phyloP scores from a whole-genome alignment of 306 rosid genomes.

The Coriaria nepalensis region DNA sequence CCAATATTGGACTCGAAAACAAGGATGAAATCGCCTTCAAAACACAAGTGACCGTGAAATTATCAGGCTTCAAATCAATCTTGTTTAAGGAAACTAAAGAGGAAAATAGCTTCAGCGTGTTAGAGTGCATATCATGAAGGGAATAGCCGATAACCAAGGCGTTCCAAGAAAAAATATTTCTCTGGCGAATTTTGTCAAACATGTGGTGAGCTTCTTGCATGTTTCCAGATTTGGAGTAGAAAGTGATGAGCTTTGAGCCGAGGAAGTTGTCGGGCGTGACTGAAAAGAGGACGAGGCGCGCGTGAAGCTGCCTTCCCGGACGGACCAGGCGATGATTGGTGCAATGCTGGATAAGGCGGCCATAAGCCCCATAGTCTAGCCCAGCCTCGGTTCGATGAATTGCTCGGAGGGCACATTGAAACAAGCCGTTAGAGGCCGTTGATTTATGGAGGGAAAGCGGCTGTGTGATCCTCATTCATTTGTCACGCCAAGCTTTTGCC shows the following conservation, averaged over 20 bases:
- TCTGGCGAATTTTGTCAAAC: constrained; percentile 47
- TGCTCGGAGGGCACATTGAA: constrained; percentile 20
- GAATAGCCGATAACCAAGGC: constrained; percentile 62
- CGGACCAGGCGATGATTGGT: constrained; percentile 36
- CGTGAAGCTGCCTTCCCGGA: constrained; percentile 67
- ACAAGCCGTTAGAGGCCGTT: constrained; percentile 8
- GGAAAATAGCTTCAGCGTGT: constrained; percentile 37
- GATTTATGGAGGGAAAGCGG: constrained; percentile 21
- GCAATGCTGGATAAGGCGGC: constrained; percentile 51
- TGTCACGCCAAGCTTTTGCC: neutral
- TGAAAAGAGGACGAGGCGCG: constrained; percentile 51
- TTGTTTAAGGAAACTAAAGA: constrained; percentile 20
- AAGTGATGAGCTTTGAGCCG: constrained; percentile 53
- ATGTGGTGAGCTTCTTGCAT: constrained; percentile 38
- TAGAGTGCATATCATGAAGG: constrained; percentile 27
- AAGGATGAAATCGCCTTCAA: constrained; percentile 44
- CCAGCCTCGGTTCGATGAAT: constrained; percentile 11
- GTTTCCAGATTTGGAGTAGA: constrained; percentile 37
- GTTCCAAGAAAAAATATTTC: constrained; percentile 61
- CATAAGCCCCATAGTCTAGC: constrained; percentile 45
- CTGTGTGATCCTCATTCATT: constrained; percentile 36
- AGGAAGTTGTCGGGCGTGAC: constrained; percentile 70
- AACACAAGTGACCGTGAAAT: constrained; percentile 39
- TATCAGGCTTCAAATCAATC: constrained; percentile 27
- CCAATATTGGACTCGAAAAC: constrained; percentile 14